A percentile compares a stretch with the other conserved stretches of the same genome.
Evolutionary conservation across 768 basidiomycete genomes (phyloP).

Genomic region (Leccinum subtestaceum): DNA sequence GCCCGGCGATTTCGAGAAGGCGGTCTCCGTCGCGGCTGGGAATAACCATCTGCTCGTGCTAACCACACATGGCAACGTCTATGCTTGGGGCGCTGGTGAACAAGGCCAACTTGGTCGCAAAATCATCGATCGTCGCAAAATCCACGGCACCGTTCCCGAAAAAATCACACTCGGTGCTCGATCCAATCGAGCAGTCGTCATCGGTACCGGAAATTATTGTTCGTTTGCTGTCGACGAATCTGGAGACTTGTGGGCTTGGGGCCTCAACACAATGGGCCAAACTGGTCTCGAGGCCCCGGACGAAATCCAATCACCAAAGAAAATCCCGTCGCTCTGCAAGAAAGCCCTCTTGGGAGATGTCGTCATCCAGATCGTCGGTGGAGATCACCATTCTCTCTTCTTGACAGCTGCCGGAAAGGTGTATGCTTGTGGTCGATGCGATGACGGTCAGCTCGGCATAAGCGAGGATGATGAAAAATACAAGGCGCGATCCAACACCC

Average conservation of each 20-base stretch:
- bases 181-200: constrained; percentile 57
- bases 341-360: constrained; percentile 55
- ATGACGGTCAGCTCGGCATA: constrained; percentile 81
- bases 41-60: constrained; percentile 88
- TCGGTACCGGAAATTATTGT: constrained; percentile 83
- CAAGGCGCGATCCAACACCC: constrained; percentile 48
- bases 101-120: constrained; percentile 90
- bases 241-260: constrained; percentile 92
- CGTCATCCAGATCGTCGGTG: constrained; percentile 74
- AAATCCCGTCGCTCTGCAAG: constrained; percentile 62
- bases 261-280: constrained; percentile 89
- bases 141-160: constrained; percentile 87
- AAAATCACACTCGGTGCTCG: constrained; percentile 73
- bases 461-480: constrained; percentile 65
- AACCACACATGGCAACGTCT: constrained; percentile 84
- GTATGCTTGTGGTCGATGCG: constrained; percentile 82
- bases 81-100: constrained; percentile 88
- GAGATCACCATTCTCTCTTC: constrained; percentile 91
- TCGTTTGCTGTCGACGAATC: constrained; percentile 87
- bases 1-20: constrained; percentile 66
- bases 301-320: constrained; percentile 61
- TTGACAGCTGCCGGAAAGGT: constrained; percentile 80
- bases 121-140: constrained; percentile 83
- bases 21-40: constrained; percentile 74
- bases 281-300: constrained; percentile 56